Evolutionary conservation across 2,329 filamentous ascomycete genomes (phyloP).

Genomic region (Exophiala calicioides): DNA sequence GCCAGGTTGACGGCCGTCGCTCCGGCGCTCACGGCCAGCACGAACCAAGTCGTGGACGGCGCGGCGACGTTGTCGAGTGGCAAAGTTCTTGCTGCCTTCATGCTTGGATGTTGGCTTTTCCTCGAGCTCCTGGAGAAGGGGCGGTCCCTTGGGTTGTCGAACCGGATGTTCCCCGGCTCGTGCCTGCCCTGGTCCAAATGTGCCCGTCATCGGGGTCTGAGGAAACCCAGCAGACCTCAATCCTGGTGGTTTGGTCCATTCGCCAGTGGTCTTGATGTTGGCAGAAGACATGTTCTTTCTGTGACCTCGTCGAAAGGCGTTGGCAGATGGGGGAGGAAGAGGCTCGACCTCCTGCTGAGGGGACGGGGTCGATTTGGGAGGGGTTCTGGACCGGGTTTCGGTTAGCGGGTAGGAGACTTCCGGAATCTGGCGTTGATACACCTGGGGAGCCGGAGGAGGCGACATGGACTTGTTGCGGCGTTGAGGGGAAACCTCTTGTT

Average conservation of each 20-base stretch:
- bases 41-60: constrained; percentile 90
- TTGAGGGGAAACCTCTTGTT: constrained; percentile 40
- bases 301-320: constrained; percentile 89
- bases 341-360: constrained; percentile 70
- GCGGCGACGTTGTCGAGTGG: constrained; percentile 84
- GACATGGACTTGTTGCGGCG: constrained; percentile 22
- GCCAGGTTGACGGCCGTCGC: constrained; percentile 58
- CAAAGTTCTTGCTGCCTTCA: constrained; percentile 97
- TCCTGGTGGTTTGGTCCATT: constrained; percentile 62
- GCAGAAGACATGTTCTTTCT: constrained; percentile 82
- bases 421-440: constrained; percentile 78
- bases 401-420: constrained; percentile 55
- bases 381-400: constrained; percentile 66
- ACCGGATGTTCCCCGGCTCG: constrained; percentile 92
- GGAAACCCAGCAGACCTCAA: constrained; percentile 82
- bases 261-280: constrained; percentile 48
- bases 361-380: constrained; percentile 64
- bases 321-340: constrained; percentile 82
- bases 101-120: constrained; percentile 87
- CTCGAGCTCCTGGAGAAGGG: constrained; percentile 85
- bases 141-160: constrained; percentile 89
- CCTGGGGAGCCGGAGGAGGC: constrained; percentile 55
- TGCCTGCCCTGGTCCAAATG: constrained; percentile 88
- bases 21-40: constrained; percentile 81
- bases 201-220: constrained; percentile 75